Evolutionary conservation across 1,139 yeast species (phyloP), one percentile per base, ranked within the genome.

Genomic region (Yamadazyma kanchanaburiensis): DNA sequence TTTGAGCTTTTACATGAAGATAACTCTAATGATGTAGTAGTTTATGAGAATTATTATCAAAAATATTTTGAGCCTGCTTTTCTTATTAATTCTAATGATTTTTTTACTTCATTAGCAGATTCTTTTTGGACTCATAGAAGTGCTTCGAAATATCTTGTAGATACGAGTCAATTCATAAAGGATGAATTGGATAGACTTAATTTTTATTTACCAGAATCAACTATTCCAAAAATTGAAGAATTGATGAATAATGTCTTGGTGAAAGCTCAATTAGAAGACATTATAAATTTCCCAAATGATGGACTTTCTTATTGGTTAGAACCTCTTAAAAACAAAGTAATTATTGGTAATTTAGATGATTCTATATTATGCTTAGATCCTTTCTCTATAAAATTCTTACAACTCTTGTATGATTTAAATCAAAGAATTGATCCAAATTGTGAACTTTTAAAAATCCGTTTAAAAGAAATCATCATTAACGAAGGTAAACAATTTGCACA

Each of bases 51-150:
- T 34, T 81, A 78, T 42, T 87, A 83, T 49, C 63, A 69, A 24
- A 68, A 67, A 15, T 69, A 64, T 26, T 85, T 88, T 52, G 96
- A 87, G 45, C 86, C 86, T 0, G 58, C 55, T 29, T 70, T 86
- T 31, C 51, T 85, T 26, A 48, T 64, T 4, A 69, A 68, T 15
- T 75, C 94, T 0, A 72, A 70, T 34, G 53, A 56, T 1, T 86
- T 73, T 49, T 89, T 82, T 49, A 49, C 59, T 14, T 49, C 49
- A 6, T 62, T 76, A 14, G 68, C 81, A 0, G 30, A 22, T 3
- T 28, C 29, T 5, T 37, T 37, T 22, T 34, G 40, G 27, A 25
- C 21, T 12, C 31, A 22, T 15, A 33, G 29, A 4, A 36, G 39
- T 28, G 39, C 40, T 15, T 32, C 31, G 22, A 58, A 69, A 3